Percentiles rank a stretch among this genome's conserved stretches.
These are phyloP conservation scores for Plectranthus barbatus DNA, from an alignment of 257 asterid genomes.

Conservation along the genomic window DNA sequence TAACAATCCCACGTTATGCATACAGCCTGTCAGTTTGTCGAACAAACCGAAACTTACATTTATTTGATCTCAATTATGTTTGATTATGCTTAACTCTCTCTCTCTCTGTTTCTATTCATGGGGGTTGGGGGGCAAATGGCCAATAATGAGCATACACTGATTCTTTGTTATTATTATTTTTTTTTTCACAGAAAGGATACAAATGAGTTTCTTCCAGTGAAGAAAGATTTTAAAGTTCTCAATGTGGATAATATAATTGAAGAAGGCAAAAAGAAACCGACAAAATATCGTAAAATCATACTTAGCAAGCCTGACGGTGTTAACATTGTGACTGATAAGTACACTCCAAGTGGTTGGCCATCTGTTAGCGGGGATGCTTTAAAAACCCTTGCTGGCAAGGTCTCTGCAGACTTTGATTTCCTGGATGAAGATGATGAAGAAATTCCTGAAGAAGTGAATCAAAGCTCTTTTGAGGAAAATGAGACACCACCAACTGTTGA, in stretches of 20 bases:
- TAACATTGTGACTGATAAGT: conserved; percentile 50
- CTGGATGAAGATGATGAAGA: conserved; percentile 47
- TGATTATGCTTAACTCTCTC: neutral
- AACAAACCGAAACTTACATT: neutral
- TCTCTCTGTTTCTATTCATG: neutral
- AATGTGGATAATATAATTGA: conserved; percentile 68
- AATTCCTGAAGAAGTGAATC: conserved; percentile 18
- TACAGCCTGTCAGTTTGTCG: no score
- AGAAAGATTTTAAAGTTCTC: conserved; percentile 68
- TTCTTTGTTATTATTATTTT: conserved; percentile 14
- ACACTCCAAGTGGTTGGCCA: conserved; percentile 97
- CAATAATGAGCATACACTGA: neutral
- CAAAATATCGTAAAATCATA: conserved; percentile 61
- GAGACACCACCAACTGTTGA: conserved; percentile 14
- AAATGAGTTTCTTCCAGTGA: conserved; percentile 53
- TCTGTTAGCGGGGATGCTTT: conserved; percentile 78
- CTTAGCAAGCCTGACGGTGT: conserved; percentile 56
- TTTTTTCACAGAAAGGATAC: conserved; percentile 51
- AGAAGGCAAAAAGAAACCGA: conserved; percentile 86
- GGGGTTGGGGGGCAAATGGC: neutral
- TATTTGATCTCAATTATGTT: neutral
- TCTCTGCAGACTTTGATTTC: conserved; percentile 64
- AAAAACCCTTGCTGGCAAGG: conserved; percentile 75
- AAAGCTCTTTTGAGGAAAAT: conserved; percentile 14
- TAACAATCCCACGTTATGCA: no score